Percentiles rank a stretch among this genome's conserved stretches.
These are phyloP conservation scores for Helotiales sp. DNA, from an alignment of 2,329 filamentous ascomycete genomes.

Conservation along the genomic window DNA sequence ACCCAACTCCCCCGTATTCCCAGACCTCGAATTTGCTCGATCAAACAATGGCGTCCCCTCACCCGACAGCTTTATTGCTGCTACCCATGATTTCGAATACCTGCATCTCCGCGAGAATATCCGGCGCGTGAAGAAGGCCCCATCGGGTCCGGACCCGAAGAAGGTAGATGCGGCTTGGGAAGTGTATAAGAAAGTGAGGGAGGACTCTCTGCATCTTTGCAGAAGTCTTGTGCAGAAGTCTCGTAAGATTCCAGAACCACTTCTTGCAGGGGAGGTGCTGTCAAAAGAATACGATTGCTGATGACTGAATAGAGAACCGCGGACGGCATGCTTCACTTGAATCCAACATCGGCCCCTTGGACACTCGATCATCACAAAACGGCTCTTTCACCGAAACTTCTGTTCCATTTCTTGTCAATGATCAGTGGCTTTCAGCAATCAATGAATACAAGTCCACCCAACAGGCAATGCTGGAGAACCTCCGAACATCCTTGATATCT, in stretches of 20 bases:
- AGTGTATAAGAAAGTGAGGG: constrained; percentile 50
- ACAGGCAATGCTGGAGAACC: constrained; percentile 49
- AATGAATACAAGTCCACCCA: constrained; percentile 53
- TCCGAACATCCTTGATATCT: constrained; percentile 49
- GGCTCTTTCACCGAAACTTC: constrained; percentile 40
- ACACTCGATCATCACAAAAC: constrained; percentile 34
- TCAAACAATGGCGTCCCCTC: constrained; percentile 33
- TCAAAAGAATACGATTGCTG: neutral
- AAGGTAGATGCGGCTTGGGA: constrained; percentile 52
- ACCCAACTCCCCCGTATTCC: constrained; percentile 26
- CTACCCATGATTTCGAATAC: constrained; percentile 38
- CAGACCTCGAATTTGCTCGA: constrained; percentile 32
- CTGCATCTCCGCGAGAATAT: constrained; percentile 40
- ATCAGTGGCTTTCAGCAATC: constrained; percentile 47
- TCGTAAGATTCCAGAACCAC: constrained; percentile 37
- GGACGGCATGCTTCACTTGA: constrained; percentile 34
- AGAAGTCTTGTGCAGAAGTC: constrained; percentile 49
- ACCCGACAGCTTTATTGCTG: constrained; percentile 34
- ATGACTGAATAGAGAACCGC: constrained; percentile 26
- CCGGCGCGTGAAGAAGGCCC: constrained; percentile 33
- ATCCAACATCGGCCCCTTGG: constrained; percentile 30
- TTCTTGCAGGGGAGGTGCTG: neutral
- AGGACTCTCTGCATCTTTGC: constrained; percentile 50
- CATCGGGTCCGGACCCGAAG: constrained; percentile 32
- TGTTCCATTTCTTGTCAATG: constrained; percentile 32